Base-by-base conservation (phyloP, 2,329 filamentous ascomycete genomes). In the Pseudophaeomoniella oleicola region DNA sequence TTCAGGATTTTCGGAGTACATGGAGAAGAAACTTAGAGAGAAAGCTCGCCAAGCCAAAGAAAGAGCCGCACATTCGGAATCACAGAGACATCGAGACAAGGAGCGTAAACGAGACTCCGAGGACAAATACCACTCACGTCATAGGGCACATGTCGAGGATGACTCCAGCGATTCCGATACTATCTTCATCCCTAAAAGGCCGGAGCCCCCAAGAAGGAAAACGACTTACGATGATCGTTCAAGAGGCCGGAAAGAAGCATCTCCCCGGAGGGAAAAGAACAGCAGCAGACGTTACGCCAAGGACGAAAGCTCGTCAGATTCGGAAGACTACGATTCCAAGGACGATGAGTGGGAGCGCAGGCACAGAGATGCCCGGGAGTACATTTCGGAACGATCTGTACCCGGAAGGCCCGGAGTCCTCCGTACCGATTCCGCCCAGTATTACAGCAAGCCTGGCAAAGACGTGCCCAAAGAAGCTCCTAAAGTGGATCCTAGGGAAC, bases 81-180 rank as follows among this genome's bases (percentile, higher is more conserved):
- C 52, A 19, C 55, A 51, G 36, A 64, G 59, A 47, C 47, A 45
- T 41, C 55, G 57, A 37, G 60, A 60, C 42, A 61, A 56, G 43
- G 61, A 64, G 45, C 57, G 59, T 36, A 56, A 49, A 37, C 55
- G 53, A 37, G 60, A 63, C 36, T 46, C 46, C 31, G 56, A 50
- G 22, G 57, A 59, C 18, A 66, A 64, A 42, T 51, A 54, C 36
- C 53, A 53, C n/a, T 27, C 22, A 17, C 49, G 47, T 16, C 42
- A 46, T 22, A 46, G 44, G 13, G 30, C 50, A 3, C 53, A 50
- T 39, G 47, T 49, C 3, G 46, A 47, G 16, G 52, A 51, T 5
- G 54, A 53, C n/a, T 50, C 52, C 5, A 56, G 55, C 10, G 57
- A 52, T 16, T 53, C 50, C 3, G 55, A 54, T 30, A 39, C 15